Evolutionary conservation across 176 grass and related monocot species (phyloP).

Genomic region (Oryza longistaminata): DNA sequence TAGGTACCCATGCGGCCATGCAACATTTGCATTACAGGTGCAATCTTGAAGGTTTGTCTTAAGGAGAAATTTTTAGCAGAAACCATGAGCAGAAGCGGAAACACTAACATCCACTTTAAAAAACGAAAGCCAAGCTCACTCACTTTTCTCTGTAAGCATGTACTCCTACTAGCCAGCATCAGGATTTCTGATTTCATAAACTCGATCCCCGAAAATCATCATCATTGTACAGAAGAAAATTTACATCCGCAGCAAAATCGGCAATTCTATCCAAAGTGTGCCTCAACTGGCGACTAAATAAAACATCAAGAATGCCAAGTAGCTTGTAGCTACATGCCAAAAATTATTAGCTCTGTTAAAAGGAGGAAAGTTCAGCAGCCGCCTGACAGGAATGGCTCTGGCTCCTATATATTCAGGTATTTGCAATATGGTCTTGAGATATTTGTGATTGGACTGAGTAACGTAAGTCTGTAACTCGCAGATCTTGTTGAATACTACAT

Average conservation of each 20-base stretch:
- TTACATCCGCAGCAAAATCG: not conserved
- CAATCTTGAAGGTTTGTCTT: not conserved
- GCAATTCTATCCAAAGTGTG: not conserved
- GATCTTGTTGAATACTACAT: not conserved
- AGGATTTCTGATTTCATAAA: not conserved
- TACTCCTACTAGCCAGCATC: not conserved
- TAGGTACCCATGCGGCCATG: not conserved
- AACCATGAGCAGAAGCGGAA: not conserved
- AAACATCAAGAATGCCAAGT: constrained; percentile 20
- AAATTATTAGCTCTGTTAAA: constrained; percentile 54
- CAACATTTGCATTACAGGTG: not conserved
- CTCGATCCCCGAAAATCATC: not conserved
- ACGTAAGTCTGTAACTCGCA: not conserved
- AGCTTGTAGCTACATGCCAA: constrained; percentile 35
- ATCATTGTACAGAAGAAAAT: not conserved
- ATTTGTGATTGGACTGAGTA: not conserved
- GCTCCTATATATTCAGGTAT: constrained; percentile 15
- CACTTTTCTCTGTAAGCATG: not conserved
- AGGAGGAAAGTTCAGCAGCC: not conserved
- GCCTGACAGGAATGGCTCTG: constrained; percentile 3
- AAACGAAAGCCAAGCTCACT: not conserved
- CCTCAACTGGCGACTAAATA: constrained; percentile 4
- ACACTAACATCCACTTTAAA: not conserved
- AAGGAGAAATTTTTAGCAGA: not conserved
- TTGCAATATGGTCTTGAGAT: constrained; percentile 37